Evolutionary conservation across 2,329 filamentous ascomycete species (phyloP).

Genomic region (Trichocomaceae sp.): DNA sequence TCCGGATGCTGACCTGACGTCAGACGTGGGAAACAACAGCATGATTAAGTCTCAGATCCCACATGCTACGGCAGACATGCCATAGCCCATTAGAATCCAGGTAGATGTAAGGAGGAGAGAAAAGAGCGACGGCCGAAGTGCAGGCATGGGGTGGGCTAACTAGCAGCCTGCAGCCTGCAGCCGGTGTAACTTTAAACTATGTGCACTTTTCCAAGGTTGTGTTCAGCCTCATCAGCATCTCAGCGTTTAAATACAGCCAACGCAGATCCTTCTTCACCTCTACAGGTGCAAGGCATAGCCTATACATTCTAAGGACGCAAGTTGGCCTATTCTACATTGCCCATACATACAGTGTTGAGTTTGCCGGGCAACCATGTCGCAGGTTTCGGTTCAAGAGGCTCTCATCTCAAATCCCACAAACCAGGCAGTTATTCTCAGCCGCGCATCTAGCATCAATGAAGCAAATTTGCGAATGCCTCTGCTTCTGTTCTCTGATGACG

Average conservation of each 20-base stretch:
- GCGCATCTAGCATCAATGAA: not conserved
- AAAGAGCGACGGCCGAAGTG: not conserved
- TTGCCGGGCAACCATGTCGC: not conserved
- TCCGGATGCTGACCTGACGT: not conserved
- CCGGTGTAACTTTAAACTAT: too few species aligned
- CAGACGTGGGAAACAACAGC: not conserved
- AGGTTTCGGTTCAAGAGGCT: not conserved
- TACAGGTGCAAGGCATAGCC: too few species aligned
- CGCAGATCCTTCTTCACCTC: too few species aligned
- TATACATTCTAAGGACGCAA: too few species aligned
- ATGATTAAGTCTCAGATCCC: not conserved
- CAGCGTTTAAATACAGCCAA: not conserved
- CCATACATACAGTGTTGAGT: not conserved
- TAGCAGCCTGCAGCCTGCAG: too few species aligned
- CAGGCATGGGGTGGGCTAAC: not conserved
- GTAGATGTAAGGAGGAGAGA: not conserved
- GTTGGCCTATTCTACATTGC: not conserved
- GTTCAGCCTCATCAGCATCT: not conserved
- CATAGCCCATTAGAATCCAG: not conserved
- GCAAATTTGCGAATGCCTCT: constrained; percentile 15
- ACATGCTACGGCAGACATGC: too few species aligned
- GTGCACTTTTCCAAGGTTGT: not conserved
- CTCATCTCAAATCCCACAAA: not conserved
- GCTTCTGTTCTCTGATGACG: constrained; percentile 17
- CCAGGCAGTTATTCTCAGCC: not conserved